Percentiles rank a stretch among this genome's conserved stretches.
phyloP scores from a whole-genome alignment of 306 rosid species.

The Dryas octopetala region DNA sequence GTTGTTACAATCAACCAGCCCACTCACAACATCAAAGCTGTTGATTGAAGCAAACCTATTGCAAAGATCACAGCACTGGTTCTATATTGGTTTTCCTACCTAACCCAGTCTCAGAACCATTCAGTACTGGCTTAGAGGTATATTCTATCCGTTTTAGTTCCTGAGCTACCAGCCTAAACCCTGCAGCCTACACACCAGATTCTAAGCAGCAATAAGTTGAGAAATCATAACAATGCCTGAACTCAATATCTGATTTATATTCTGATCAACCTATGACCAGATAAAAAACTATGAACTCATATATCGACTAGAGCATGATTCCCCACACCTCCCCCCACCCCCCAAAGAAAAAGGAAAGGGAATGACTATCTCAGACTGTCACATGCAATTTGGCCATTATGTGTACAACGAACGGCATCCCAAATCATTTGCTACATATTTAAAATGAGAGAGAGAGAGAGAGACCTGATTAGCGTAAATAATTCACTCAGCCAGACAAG shows the following conservation, averaged over 20 bases:
- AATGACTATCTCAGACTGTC: neutral
- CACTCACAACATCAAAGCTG: conserved; percentile 5
- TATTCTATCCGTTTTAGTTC: neutral
- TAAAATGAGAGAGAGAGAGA: conserved; percentile 26
- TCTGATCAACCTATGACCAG: neutral
- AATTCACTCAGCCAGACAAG: conserved; percentile 98
- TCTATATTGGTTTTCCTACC: neutral
- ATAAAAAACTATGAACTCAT: too few species aligned
- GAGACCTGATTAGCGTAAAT: conserved; percentile 85
- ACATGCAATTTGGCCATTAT: neutral
- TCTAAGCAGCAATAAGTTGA: neutral
- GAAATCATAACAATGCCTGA: neutral
- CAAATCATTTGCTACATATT: neutral
- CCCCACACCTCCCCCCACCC: too few species aligned
- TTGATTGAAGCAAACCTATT: neutral
- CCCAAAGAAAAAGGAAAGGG: too few species aligned
- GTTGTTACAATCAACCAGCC: neutral
- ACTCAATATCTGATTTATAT: neutral
- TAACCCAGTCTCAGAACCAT: neutral
- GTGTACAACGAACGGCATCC: neutral
- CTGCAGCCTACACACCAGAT: neutral
- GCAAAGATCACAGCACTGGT: neutral
- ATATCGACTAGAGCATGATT: too few species aligned
- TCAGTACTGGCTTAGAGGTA: neutral
- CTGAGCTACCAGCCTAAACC: neutral